These are phyloP conservation scores for Mycosphaerella sp. DNA, from an alignment of 2,329 filamentous ascomycete species.

Conservation along the genomic window DNA sequence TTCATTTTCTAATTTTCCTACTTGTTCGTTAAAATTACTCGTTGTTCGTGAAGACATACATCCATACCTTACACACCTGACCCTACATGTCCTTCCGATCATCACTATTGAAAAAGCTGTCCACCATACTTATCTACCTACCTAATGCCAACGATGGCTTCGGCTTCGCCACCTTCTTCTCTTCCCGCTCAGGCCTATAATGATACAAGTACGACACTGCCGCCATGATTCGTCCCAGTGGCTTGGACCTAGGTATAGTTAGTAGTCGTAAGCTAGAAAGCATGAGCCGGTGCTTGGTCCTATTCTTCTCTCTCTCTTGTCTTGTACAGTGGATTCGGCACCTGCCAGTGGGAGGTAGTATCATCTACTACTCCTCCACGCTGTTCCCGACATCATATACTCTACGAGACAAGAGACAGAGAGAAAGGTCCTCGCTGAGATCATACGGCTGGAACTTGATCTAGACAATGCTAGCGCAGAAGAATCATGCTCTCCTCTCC, in stretches of 20 bases:
- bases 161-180: not conserved
- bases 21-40: no score
- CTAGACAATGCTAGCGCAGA: constrained; percentile 46
- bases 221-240: constrained; percentile 8
- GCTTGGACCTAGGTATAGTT: constrained; percentile 22
- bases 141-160: not conserved
- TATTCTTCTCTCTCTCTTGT: not conserved
- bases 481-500: constrained; percentile 45
- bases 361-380: no score
- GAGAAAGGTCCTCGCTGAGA: constrained; percentile 40
- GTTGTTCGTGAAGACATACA: no score
- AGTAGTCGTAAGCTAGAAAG: constrained; percentile 18
- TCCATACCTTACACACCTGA: no score
- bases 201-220: constrained; percentile 10
- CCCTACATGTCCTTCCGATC: not conserved
- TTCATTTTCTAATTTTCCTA: no score
- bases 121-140: not conserved
- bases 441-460: constrained; percentile 51
- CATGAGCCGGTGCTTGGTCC: constrained; percentile 35
- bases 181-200: not conserved
- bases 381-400: not conserved
- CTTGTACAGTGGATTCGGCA: not conserved
- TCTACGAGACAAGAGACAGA: not conserved
- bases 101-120: not conserved
- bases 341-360: no score